Base-by-base conservation (phyloP, 305 asterid species). In the Rubia peregrina region DNA sequence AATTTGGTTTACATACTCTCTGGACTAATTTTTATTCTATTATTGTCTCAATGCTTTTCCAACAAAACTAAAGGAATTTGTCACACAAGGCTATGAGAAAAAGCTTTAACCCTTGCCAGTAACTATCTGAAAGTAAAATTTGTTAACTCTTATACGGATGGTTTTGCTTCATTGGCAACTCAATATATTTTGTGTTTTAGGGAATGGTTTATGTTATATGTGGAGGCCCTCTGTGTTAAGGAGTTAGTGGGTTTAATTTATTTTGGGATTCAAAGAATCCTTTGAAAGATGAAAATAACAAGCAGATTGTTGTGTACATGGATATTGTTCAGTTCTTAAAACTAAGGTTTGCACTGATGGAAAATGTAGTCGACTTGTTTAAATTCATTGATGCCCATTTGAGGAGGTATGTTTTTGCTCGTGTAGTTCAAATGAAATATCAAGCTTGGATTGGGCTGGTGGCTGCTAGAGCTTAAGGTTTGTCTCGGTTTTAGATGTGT, bases 151-250 rank as follows among this genome's bases (percentile, higher is more conserved):
- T 30, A 30, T 30, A 30, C 3, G 2, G 36, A 30, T 30, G 36
- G 36, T 30, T 9, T 26, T 8, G 10, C 41, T 40, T 13, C 36
- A 55, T 7, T 17, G n/a, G 9, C 8, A 30, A 30, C 36, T 30
- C 3, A 30, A 30, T 30, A 30, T 30, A 30, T 30, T 9, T 3
- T 44, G 9, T 63, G 36, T 49, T 1, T 48, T 41, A 93, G 97
- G 98, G 96, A 5, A 61, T 71, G 24, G 93, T 89, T 40, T 96
- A 91, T 84, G 96, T 91, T 10, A 75, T 91, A 65, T 94, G 98
- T 46, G 96, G 97, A 3, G 98, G 98, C 0, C 97, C 97, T 6
- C 97, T 97, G 0, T 94, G 99, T 69, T 96, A 94, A 85, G 99
- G 99, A 48, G 87, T 94, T 19, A 94, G 99, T 75, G 98, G 96